Evolutionary conservation across 2,329 filamentous ascomycete species (phyloP).

Genomic region (Monosporascus sp.): DNA sequence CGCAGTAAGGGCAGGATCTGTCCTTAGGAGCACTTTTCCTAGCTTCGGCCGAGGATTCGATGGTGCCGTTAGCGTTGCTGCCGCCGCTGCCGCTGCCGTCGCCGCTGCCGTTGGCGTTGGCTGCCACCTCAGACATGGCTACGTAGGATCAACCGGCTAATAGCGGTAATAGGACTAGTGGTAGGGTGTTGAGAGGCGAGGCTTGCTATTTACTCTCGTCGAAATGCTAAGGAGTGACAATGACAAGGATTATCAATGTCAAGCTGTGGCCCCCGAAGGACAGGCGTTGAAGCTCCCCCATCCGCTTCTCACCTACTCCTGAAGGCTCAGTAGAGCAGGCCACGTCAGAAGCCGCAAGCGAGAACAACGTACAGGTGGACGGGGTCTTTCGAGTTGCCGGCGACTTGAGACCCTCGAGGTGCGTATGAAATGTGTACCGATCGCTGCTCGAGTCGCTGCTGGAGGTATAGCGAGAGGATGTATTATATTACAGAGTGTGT

Average conservation of each 20-base stretch:
- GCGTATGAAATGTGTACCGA: no score
- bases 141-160: neutral
- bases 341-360: no score
- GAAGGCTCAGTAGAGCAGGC: neutral
- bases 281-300: neutral
- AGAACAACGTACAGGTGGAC: no score
- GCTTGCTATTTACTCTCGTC: neutral
- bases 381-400: no score
- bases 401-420: no score
- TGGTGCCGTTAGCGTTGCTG: conserved; percentile 7
- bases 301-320: neutral
- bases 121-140: neutral
- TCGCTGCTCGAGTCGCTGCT: no score
- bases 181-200: neutral
- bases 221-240: neutral
- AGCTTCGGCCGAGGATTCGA: conserved; percentile 31
- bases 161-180: neutral
- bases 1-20: conserved; percentile 81
- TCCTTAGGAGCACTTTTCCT: conserved; percentile 64
- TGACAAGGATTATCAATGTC: neutral
- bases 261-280: neutral
- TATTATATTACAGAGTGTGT: no score
- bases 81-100: neutral
- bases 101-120: neutral
- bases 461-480: no score